Percentiles rank a stretch among this genome's conserved stretches.
These are phyloP conservation scores for Metschnikowia borealis DNA, from an alignment of 805 yeast species.

Conservation along the genomic window DNA sequence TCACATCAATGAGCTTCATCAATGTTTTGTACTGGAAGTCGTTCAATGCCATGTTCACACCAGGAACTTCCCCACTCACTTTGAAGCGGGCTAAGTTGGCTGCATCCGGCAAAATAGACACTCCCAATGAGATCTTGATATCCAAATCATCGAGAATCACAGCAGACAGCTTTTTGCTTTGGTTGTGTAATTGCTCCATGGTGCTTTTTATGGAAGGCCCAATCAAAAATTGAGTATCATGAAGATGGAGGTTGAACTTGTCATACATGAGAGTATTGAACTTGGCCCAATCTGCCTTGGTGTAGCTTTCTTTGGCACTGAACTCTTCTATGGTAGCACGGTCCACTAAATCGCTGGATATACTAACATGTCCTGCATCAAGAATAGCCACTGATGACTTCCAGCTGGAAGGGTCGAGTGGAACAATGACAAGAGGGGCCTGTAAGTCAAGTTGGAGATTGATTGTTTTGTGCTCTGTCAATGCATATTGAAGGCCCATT, in stretches of 20 bases:
- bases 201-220: conserved; percentile 81
- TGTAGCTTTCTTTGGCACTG: conserved; percentile 56
- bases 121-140: conserved; percentile 67
- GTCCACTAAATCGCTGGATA: conserved; percentile 75
- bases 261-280: conserved; percentile 85
- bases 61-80: conserved; percentile 74
- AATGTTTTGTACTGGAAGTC: conserved; percentile 88
- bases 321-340: conserved; percentile 63
- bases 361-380: conserved; percentile 93
- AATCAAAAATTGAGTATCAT: conserved; percentile 83
- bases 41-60: conserved; percentile 64
- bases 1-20: conserved; percentile 69
- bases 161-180: conserved; percentile 42
- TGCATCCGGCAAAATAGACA: conserved; percentile 84
- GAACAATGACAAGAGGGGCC: conserved; percentile 87
- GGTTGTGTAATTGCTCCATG: conserved; percentile 60
- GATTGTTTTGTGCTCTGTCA: conserved; percentile 90
- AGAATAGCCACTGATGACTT: conserved; percentile 84
- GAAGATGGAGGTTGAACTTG: conserved; percentile 67
- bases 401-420: conserved; percentile 74
- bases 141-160: conserved; percentile 73
- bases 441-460: conserved; percentile 84
- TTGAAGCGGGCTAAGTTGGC: conserved; percentile 66
- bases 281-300: conserved; percentile 68
- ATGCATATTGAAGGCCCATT: conserved; percentile 86